Evolutionary conservation across 306 rosid species (phyloP).

Genomic region (Boehmeria nivea): DNA sequence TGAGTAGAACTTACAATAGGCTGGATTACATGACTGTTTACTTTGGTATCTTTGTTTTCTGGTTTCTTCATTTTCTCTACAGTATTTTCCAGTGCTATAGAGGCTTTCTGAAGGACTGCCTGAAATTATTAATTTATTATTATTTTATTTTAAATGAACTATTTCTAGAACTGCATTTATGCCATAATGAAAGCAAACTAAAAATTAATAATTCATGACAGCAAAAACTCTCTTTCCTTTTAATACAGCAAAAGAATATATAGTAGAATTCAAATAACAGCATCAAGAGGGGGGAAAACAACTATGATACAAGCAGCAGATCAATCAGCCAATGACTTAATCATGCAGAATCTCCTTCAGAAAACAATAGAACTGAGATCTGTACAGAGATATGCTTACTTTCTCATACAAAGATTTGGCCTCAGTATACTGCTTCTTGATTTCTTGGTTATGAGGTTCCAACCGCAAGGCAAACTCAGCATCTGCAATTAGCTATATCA

Average conservation of each 20-base stretch:
- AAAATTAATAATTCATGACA: too few relatives aligned
- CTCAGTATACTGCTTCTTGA: constrained; percentile 82
- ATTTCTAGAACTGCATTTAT: too few relatives aligned
- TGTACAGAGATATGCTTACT: constrained; percentile 36
- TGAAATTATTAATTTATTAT: constrained; percentile 16
- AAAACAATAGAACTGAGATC: not conserved
- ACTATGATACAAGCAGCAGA: not conserved
- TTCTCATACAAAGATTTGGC: constrained; percentile 71
- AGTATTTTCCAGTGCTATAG: constrained; percentile 50
- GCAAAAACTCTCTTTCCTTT: too few relatives aligned
- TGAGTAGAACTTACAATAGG: constrained; percentile 34
- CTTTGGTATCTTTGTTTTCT: constrained; percentile 38
- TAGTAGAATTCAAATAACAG: too few relatives aligned
- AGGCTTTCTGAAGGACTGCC: constrained; percentile 53
- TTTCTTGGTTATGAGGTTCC: constrained; percentile 91
- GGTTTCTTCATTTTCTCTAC: constrained; percentile 36
- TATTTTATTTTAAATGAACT: too few relatives aligned
- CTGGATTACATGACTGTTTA: constrained; percentile 33
- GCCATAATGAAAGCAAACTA: too few relatives aligned
- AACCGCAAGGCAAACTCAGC: constrained; percentile 83
- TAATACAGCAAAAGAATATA: too few relatives aligned
- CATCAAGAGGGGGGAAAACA: too few relatives aligned
- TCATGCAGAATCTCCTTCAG: not conserved
- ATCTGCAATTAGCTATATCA: constrained; percentile 54
- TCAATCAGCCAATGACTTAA: not conserved